phyloP scores from a whole-genome alignment of 768 basidiomycete genomes.

The Coprinopsis strossmayeri region DNA sequence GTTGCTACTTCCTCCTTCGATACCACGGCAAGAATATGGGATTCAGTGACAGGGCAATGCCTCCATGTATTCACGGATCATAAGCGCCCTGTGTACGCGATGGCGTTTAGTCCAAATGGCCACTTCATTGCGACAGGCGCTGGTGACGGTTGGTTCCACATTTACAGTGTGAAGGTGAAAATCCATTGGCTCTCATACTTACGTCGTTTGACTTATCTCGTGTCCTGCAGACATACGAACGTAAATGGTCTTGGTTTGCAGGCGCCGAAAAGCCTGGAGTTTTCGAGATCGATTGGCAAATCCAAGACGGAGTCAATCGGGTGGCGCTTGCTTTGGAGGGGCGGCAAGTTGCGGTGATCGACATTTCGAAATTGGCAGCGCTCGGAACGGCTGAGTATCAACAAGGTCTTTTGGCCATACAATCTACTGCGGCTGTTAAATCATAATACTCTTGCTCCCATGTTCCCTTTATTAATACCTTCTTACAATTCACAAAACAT shows the following conservation, averaged over 20 bases:
- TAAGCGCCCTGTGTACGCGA: slow-evolving; percentile 61
- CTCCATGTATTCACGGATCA: slow-evolving; percentile 67
- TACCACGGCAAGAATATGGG: slow-evolving; percentile 75
- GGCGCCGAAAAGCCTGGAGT: slow-evolving; percentile 54
- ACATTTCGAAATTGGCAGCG: slow-evolving; percentile 22
- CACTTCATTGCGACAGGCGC: slow-evolving; percentile 69
- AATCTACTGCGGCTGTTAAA: background rate
- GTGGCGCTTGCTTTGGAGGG: slow-evolving; percentile 68
- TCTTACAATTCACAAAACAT: background rate
- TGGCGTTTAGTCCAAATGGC: slow-evolving; percentile 73
- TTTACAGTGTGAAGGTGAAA: slow-evolving; percentile 65
- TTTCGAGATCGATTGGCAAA: slow-evolving; percentile 76
- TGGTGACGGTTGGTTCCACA: slow-evolving; percentile 68
- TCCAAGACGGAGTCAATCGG: slow-evolving; percentile 43
- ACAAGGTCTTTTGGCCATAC: background rate
- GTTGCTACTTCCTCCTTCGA: slow-evolving; percentile 81
- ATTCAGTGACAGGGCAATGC: slow-evolving; percentile 71
- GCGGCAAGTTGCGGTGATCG: slow-evolving; percentile 60
- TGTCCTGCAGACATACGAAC: slow-evolving; percentile 33
- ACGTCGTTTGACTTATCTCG: slow-evolving; percentile 9
- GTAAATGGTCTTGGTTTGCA: slow-evolving; percentile 60
- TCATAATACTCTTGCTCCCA: background rate
- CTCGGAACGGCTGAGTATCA: slow-evolving; percentile 2
- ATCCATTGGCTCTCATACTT: background rate
- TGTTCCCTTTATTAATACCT: background rate